Base-by-base conservation (phyloP, 371 early-diverging fungal species). In the Actinomortierella wolfii region DNA sequence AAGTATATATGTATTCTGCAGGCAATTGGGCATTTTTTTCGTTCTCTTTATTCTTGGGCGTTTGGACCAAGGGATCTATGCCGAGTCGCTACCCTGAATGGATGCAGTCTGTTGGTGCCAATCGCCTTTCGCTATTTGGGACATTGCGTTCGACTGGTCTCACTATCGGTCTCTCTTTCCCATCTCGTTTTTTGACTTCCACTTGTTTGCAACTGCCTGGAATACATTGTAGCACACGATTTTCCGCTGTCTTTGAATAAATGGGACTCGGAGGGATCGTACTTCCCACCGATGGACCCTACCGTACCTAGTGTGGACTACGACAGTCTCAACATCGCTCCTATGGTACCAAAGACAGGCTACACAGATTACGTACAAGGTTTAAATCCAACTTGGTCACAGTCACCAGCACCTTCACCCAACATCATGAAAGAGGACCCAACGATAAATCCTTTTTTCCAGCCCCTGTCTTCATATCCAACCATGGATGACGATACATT, bases 401-500 rank as follows among this genome's bases (percentile, higher is more conserved):
- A 87, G 58, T 85, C 85, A 2, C 88, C 88, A 24, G 82, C 83
- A 24, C 84, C 85, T 13, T 85, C 86, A 7, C 85, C 85, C 17
- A 81, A 79, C 47, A 80, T 85, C 63, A 83, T 83, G 77, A 70
- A 70, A 51, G 70, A 64, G 17, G 86, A 87, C 50, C 78, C 85
- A 14, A 82, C 85, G 28, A 67, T 80, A 26, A 87, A 86, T 54
- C 86, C 86, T 0, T 85, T 86, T 56, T 86, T 83, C 56, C 83
- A 82, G 57, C 58, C 68, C 5, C 45, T 68, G 21, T 40, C 54
- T 2, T 77, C 82, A 0, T 67, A 76, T 40, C 85, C 85, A 24
- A 78, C 78, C 23, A 86, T 85, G 55, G 86, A 87, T 40, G 86
- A 87, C 41, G 85, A 84, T 23, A 80, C 86, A 24, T 86, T 86